A percentile compares a stretch with the other conserved stretches of the same genome.
phyloP scores from a whole-genome alignment of 139 green algal species.

The Marvania coccoides region DNA sequence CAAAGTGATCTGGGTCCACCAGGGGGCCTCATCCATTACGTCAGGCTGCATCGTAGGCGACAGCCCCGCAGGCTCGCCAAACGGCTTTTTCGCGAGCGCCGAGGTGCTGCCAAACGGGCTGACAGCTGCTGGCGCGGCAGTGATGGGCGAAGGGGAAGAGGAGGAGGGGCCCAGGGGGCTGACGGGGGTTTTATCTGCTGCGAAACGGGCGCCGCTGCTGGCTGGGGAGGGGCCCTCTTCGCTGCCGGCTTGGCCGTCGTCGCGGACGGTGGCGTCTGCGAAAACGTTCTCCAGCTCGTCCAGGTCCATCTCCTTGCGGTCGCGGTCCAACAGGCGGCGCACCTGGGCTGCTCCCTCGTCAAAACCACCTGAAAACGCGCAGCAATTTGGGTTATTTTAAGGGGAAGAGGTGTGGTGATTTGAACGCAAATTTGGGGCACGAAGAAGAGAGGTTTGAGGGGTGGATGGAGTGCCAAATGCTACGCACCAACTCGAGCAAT shows the following conservation, averaged over 20 bases:
- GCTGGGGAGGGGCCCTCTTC: slow-evolving; percentile 6
- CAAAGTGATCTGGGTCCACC: slow-evolving; percentile 60
- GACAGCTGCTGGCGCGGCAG: slow-evolving; percentile 12
- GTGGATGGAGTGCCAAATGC: too few relatives aligned
- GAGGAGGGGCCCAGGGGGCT: slow-evolving; percentile 21
- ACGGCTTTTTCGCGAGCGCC: slow-evolving; percentile 34
- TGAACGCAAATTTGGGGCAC: too few relatives aligned
- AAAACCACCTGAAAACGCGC: slow-evolving; percentile 2
- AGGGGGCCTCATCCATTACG: slow-evolving; percentile 37
- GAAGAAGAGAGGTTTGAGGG: too few relatives aligned
- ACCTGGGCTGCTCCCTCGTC: slow-evolving; percentile 64
- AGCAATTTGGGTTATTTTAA: background rate
- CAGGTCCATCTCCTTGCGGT: slow-evolving; percentile 60
- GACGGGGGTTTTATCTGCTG: slow-evolving; percentile 19
- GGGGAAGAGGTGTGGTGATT: too few relatives aligned
- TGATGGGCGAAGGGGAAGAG: background rate
- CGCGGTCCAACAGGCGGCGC: slow-evolving; percentile 56
- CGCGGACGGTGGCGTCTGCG: slow-evolving; percentile 1
- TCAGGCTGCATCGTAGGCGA: slow-evolving; percentile 58
- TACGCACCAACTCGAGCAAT: too few relatives aligned
- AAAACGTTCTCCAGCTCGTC: slow-evolving; percentile 29
- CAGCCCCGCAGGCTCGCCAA: slow-evolving; percentile 53
- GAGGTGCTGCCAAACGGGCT: slow-evolving; percentile 30
- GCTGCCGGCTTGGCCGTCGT: background rate
- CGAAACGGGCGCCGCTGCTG: background rate